Base-by-base conservation (phyloP, 1,284 basidiomycete genomes). In the Fistulina hepatica region DNA sequence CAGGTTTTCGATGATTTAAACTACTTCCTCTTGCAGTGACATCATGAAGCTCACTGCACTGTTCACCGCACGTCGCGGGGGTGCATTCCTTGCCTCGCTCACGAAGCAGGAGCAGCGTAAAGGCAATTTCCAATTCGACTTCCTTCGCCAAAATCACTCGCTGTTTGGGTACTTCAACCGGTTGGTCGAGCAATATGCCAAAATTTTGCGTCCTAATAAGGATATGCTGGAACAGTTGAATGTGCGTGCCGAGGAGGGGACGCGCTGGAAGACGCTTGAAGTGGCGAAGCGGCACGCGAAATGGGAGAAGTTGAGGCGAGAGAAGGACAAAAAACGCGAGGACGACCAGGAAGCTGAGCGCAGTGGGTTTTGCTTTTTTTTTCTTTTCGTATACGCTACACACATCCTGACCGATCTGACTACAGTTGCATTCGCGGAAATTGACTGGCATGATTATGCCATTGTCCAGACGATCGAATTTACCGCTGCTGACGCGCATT, bases 81-180 rank as follows among this genome's bases (percentile, higher is more conserved):
- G 84, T 20, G 69, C 72, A 16, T 99, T 98, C 65, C 76, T 97
- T 10, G 74, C 80, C 5, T 71, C 81, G 6, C 76, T 99, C 19
- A 88, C 89, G 4, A 68, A 76, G n/a, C 75, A 81, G 35, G 95
- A 99, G 64, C 83, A 84, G 12, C 76, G 88, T 24, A n/a, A n/a
- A n/a, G n/a, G n/a, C n/a, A 98, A 97, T 61, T 95, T 90, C 56
- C 94, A 98, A 53, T 99, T 98, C 54, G 95, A 97, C 57, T 99
- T 99, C 58, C 69, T 99, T 36, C 76, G 90, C 32, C 95, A 94
- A 3, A 88, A 80, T 1, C 94, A 97, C 58, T 97, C 93, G 11
- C 76, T 98, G 22, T 98, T 94, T 53, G 81, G 84, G 36, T 94
- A 89, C 63, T 99, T 97, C 68, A 97, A 98, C 61, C 78, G 86